Percentiles rank a stretch among this genome's conserved stretches.
phyloP scores from a whole-genome alignment of 495 filamentous ascomycete genomes.

The Tuber magnatum region DNA sequence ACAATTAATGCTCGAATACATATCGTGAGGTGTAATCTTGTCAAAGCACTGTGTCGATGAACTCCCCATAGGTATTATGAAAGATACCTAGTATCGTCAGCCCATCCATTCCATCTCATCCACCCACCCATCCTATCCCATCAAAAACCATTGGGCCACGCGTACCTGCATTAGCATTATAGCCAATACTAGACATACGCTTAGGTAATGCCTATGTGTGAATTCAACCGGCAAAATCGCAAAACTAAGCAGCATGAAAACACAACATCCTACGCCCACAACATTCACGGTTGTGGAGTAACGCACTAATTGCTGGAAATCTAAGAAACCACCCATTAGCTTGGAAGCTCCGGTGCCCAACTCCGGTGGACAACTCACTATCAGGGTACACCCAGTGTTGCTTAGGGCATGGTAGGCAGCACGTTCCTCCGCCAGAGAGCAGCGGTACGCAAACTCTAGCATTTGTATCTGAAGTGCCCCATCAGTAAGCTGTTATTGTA shows the following conservation, averaged over 20 bases:
- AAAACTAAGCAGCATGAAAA: constrained; percentile 77
- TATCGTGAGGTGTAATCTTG: constrained; percentile 85
- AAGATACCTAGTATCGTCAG: constrained; percentile 56
- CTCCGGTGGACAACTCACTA: constrained; percentile 45
- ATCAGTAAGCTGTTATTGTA: constrained; percentile 9
- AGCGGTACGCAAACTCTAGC: constrained; percentile 51
- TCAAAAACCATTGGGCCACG: constrained; percentile 12
- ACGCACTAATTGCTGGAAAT: constrained; percentile 57
- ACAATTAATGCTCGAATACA: constrained; percentile 72
- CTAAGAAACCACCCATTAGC: constrained; percentile 30
- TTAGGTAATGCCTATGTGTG: constrained; percentile 87
- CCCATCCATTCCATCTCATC: neutral
- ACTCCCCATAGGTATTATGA: constrained; percentile 85
- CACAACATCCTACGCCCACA: constrained; percentile 59
- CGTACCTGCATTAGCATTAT: constrained; percentile 71
- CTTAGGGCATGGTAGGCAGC: constrained; percentile 86
- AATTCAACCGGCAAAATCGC: constrained; percentile 75
- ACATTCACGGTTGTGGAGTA: constrained; percentile 75
- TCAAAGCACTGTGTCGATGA: constrained; percentile 71
- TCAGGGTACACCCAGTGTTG: constrained; percentile 78
- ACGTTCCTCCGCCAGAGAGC: constrained; percentile 46
- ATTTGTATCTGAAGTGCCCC: constrained; percentile 24
- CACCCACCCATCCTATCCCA: neutral
- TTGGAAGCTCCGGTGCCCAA: constrained; percentile 4
- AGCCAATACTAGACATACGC: constrained; percentile 70